Evolutionary conservation across 768 basidiomycete genomes (phyloP).

Genomic region (Dioszegia crocea): DNA sequence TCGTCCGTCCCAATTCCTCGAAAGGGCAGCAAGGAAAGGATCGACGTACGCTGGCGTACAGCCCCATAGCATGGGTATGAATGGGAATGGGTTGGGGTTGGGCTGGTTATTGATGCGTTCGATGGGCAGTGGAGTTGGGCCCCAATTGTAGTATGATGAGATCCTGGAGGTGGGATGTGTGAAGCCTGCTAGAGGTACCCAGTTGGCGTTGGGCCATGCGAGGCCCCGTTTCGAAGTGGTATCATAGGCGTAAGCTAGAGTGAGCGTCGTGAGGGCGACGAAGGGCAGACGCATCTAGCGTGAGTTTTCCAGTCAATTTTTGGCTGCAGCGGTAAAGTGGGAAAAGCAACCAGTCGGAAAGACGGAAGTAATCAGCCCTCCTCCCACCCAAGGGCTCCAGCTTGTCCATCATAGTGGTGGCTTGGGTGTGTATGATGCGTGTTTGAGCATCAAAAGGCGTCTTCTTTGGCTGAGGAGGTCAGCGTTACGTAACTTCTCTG

Average conservation of each 20-base stretch:
- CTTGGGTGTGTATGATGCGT: background rate
- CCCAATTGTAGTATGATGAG: slow-evolving; percentile 31
- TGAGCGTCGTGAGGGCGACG: background rate
- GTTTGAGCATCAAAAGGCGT: slow-evolving; percentile 2
- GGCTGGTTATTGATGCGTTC: background rate
- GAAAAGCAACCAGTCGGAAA: no score
- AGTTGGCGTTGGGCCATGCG: slow-evolving; percentile 27
- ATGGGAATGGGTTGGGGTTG: slow-evolving; percentile 18
- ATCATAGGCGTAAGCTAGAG: background rate
- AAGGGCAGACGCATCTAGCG: background rate
- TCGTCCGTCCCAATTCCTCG: slow-evolving; percentile 9
- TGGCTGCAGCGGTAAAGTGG: no score
- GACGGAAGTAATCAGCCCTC: background rate
- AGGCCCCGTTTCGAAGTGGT: slow-evolving; percentile 16
- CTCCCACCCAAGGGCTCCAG: no score
- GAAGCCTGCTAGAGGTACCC: slow-evolving; percentile 26
- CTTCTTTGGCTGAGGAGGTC: background rate
- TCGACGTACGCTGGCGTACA: slow-evolving; percentile 14
- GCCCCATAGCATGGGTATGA: slow-evolving; percentile 36
- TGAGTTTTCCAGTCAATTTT: no score
- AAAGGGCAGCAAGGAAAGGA: slow-evolving; percentile 10
- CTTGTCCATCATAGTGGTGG: background rate
- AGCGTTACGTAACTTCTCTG: background rate
- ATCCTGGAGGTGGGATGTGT: slow-evolving; percentile 15
- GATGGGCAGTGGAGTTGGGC: slow-evolving; percentile 14